Evolutionary conservation across 208 protist species (phyloP), one percentile per base, ranked within the genome.

Genomic region (Trypanosoma mega): DNA sequence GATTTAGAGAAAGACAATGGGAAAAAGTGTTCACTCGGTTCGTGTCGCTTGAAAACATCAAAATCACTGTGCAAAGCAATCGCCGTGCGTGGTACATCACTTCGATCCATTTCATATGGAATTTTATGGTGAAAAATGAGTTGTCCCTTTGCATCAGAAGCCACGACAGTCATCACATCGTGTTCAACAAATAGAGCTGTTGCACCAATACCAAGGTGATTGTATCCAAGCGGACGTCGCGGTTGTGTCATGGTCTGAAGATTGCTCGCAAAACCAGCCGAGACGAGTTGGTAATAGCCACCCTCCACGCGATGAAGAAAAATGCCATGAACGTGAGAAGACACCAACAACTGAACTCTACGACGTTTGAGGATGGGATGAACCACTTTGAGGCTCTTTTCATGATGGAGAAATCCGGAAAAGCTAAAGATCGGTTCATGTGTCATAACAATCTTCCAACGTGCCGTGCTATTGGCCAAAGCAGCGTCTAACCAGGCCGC

Each of bases 271-370:
- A 60, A 60, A 29, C 34, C 54, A 23, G 54, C 54, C 3, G 54
- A 60, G 34, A 60, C 24, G 20, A 60, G 26, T 33, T 60, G 54
- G 33, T 60, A 60, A 33, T 60, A 60, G 21, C 54, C 54, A 21
- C 54, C 54, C 4, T 46, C 24, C 1, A 30, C 26, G 33, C 29
- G 34, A 33, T 60, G 30, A 23, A 60, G 27, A 49, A 49, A 46
- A 27, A 60, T 36, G 26, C 54, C 43, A 33, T 60, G 54, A 16
- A 47, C 11, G 33, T 60, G 54, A 18, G 54, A 29, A 29, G 31
- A 46, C 11, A 60, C 43, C 24, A 60, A 47, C 12, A 60, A 18
- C 1, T 26, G 7, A 1, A 60, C 34, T 16, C 33, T 18, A 21
- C 45, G 36, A 1, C 26, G 5, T 29, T 29, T 33, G 34, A 60